Base-by-base conservation (phyloP, 139 green algal genomes). In the Ettlia oleoabundans region DNA sequence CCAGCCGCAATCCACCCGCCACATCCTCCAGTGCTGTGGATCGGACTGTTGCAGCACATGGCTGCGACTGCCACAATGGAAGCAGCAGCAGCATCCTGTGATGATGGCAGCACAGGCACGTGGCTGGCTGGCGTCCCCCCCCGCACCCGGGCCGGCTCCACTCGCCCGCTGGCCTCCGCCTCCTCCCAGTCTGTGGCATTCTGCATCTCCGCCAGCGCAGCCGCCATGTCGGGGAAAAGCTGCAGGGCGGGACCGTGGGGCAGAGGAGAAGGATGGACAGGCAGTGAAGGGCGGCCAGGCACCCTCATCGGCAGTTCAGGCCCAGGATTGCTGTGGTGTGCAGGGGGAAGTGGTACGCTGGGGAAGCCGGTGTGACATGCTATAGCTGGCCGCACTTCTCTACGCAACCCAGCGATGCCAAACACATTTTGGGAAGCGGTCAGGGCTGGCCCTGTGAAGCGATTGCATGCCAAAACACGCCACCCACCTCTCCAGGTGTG, bases 141-240 rank as follows among this genome's bases (percentile, higher is more conserved):
- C 5, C 66, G 66, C 55, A 58, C 74, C 63, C 21, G 47, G 1
- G 63, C 76, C 1, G 95, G 94, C 33, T 93, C 84, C 26, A 97
- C 91, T n/a, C 93, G 84, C 1, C 96, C 96, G 2, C 55, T 89
- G 22, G 51, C 38, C 61, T 93, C 88, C 2, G 96, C 96, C 66
- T 92, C 85, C 6, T 86, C 82, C 96, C 96, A 99, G 88, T 99
- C 91, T 28, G 92, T 88, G 3, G 90, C 91, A 13, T 41, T 76
- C 74, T 92, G 76, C 38, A 98, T 86, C 33, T 88, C 84, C 26
- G 63, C 68, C 37, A 98, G 82, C 38, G 87, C 82, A 18, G 32
- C 81, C 21, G 81, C 69, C 82, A 92, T 76, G 74, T 87, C 84
- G 1, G 84, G 88, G 47, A 91, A 89, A 3, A 66, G 64, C 32